phyloP scores from a whole-genome alignment of 2,329 filamentous ascomycete genomes.

The Pezizomycotina sp. region DNA sequence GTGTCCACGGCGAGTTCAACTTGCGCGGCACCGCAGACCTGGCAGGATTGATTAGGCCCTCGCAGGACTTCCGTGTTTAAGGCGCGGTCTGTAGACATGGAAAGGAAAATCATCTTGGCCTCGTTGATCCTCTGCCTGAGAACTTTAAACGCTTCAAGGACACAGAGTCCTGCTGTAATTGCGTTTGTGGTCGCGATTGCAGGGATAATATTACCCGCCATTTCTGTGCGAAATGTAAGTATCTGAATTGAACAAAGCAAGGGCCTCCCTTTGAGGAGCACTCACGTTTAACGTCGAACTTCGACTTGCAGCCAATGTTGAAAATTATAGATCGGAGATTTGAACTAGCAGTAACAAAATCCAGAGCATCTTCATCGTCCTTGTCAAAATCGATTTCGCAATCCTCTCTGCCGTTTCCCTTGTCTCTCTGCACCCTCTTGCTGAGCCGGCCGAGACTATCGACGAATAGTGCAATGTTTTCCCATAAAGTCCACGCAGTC shows the following conservation, averaged over 20 bases:
- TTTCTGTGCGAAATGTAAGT: constrained; percentile 40
- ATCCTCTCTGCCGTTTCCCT: constrained; percentile 37
- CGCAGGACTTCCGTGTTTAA: constrained; percentile 40
- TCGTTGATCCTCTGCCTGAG: constrained; percentile 53
- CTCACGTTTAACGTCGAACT: constrained; percentile 78
- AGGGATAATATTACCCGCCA: constrained; percentile 98
- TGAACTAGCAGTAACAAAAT: constrained; percentile 80
- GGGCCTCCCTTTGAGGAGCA: constrained; percentile 4
- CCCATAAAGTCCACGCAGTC: constrained; percentile 58
- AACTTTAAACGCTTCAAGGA: constrained; percentile 84
- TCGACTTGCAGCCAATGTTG: constrained; percentile 69
- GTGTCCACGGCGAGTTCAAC: constrained; percentile 51
- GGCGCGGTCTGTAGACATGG: constrained; percentile 39
- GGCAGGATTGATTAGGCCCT: constrained; percentile 62
- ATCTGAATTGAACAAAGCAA: not conserved
- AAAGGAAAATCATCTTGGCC: constrained; percentile 37
- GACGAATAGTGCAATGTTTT: constrained; percentile 74
- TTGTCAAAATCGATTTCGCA: constrained; percentile 71
- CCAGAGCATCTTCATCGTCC: constrained; percentile 83
- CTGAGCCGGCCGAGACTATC: constrained; percentile 63
- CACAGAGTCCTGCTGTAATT: constrained; percentile 82
- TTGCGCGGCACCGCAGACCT: constrained; percentile 63
- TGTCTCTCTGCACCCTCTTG: constrained; percentile 51
- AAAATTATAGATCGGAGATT: constrained; percentile 85
- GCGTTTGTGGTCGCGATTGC: constrained; percentile 97